Evolutionary conservation across 805 yeast species (phyloP).

Genomic region (Spathaspora arborariae): DNA sequence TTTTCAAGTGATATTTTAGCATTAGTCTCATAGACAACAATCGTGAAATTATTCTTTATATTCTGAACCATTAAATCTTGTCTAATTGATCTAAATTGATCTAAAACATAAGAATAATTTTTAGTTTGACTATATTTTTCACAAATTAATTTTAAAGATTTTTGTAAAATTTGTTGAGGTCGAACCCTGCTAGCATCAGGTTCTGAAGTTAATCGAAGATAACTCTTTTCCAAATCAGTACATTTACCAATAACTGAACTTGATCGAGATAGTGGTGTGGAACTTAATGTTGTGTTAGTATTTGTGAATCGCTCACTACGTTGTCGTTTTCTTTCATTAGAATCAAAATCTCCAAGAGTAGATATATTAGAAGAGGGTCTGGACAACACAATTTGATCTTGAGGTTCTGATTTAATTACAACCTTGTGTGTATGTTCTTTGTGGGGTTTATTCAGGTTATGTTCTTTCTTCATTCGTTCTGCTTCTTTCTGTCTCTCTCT

Average conservation of each 20-base stretch:
- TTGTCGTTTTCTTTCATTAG: slow-evolving; percentile 34
- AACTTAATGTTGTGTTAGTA: slow-evolving; percentile 8
- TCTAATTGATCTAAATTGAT: slow-evolving; percentile 86
- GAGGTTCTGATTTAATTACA: background rate
- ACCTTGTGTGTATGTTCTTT: background rate
- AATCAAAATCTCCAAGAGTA: slow-evolving; percentile 18
- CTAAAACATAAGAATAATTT: slow-evolving; percentile 73
- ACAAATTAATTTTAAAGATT: slow-evolving; percentile 53
- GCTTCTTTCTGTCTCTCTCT: slow-evolving; percentile 1
- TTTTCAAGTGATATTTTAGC: slow-evolving; percentile 82
- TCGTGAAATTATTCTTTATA: slow-evolving; percentile 71
- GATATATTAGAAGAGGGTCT: background rate
- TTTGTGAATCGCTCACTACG: slow-evolving; percentile 49
- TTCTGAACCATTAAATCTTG: slow-evolving; percentile 94
- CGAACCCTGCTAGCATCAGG: slow-evolving; percentile 85
- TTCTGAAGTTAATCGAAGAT: slow-evolving; percentile 82
- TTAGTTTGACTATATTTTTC: slow-evolving; percentile 35
- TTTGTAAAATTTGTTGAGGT: slow-evolving; percentile 59
- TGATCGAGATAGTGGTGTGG: slow-evolving; percentile 5
- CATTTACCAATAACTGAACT: slow-evolving; percentile 54
- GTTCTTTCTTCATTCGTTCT: background rate
- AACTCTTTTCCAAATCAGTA: slow-evolving; percentile 66
- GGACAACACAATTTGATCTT: background rate
- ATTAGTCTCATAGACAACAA: slow-evolving; percentile 78
- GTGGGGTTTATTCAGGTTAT: background rate